Base-by-base conservation (phyloP, 352 stramenopile species). In the Halophytophthora polymorphica region DNA sequence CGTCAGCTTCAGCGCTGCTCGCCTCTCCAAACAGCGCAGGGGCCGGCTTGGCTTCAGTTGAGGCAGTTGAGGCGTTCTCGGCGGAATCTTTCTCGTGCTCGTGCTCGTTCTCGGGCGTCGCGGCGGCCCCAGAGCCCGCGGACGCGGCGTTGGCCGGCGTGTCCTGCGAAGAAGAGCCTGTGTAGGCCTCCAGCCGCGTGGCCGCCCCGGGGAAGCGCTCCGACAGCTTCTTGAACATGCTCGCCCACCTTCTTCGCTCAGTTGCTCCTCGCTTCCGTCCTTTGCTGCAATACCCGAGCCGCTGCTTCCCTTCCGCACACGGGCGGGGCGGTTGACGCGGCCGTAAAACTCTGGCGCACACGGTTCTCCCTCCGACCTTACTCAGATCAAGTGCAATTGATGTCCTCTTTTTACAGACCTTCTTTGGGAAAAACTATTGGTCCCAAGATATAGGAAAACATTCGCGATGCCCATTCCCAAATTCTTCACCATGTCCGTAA, bases 201-300 rank as follows among this genome's bases (percentile, higher is more conserved):
- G 77, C 81, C 6, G 78, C 77, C 39, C 64, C 67, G 19, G 81
- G 81, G 65, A 92, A 89, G 40, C 77, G 74, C 63, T 92, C 78
- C 29, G 81, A 79, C 18, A 90, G 67, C 52, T 73, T 84, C 73
- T 89, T 92, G 58, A 92, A 74, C 81, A 92, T 92, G 35, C 7
- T 17, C 12, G 4, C 2, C 10, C 15, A 19, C 7, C n/a, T n/a
- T 31, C 11, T 23, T 17, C 7, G 18, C 40, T 46, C 18, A 22
- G 2, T 13, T 34, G 21, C 8, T 36, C 18, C 13, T 36, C n/a
- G 15, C 7, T 41, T 14, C 19, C 36, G 15, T 41, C 36, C 19
- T n/a, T 2, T 14, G 15, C 12, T 10, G 14, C 12, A 10, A 21
- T 19, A 10, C 1, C 36, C 36, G n/a, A n/a, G n/a, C n/a, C n/a